A percentile compares a stretch with the other conserved stretches of the same genome.
Evolutionary conservation across 1,139 yeast genomes (phyloP).

Genomic region (Candida dubliniensis): DNA sequence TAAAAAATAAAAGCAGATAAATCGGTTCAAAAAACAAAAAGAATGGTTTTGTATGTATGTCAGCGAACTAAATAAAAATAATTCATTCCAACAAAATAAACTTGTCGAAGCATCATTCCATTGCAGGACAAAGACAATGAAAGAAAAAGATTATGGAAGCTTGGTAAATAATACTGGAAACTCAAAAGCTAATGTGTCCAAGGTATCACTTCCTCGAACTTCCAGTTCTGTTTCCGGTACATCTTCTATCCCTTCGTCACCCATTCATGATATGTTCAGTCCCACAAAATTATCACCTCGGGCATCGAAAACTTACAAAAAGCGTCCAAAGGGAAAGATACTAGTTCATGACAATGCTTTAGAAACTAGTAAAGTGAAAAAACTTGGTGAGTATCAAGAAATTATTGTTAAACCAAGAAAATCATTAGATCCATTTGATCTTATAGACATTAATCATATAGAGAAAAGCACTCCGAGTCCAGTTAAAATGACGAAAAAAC

Average conservation of each 20-base stretch:
- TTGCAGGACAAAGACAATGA: neutral
- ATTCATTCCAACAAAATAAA: no score
- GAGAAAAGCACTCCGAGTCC: conserved; percentile 2
- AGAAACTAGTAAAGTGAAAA: neutral
- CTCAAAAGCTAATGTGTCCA: neutral
- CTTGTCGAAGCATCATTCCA: neutral
- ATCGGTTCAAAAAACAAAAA: neutral
- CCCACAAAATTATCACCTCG: no score
- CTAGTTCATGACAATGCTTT: neutral
- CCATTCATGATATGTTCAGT: no score
- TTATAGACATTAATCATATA: conserved; percentile 5
- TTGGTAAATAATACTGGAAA: neutral
- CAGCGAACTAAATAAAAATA: no score
- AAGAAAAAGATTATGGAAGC: neutral
- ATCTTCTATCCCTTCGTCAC: no score
- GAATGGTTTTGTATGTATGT: no score
- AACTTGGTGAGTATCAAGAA: neutral
- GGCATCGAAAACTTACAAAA: no score
- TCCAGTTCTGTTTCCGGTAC: no score
- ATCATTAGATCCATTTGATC: conserved; percentile 3
- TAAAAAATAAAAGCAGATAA: neutral
- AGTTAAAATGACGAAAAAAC: neutral
- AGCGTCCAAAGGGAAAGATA: no score
- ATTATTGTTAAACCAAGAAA: neutral
- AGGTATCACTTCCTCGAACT: neutral